Evolutionary conservation across 441 rosid species (phyloP), one percentile per base, ranked within the genome.

Genomic region (Populus hybrid): DNA sequence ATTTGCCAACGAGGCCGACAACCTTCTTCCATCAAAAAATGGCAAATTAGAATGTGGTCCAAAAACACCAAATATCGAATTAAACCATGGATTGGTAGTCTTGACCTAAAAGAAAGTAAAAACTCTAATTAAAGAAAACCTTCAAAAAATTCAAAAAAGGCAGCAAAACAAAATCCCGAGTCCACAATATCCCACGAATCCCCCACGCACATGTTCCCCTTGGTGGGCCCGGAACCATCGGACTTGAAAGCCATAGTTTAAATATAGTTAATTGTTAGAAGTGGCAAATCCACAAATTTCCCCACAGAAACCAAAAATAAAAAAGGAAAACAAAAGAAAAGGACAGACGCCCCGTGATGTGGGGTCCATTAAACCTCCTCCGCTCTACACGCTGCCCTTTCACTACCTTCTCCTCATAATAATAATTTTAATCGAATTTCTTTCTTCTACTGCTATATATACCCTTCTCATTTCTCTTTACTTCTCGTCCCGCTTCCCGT

Each of bases 181-280:
- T 36, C 40, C 9, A 36, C 40, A 36, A 36, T 0, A 7, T 36
- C 40, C 40, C 40, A 36, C 40, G 10, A 9, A 36, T 36, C 40
- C 35, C 45, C 11, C 56, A 42, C 11, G 10, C 38, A 53, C 65
- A 31, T 63, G 68, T 7, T 9, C 59, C 18, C 35, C 53, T 35
- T 76, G 81, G 78, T 80, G 85, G 90, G 82, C 76, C 89, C 88
- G 42, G 40, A 35, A 21, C 40, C 40, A 36, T 7, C 87, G 91
- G 91, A 87, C 72, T 82, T 80, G 79, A 86, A 88, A 84, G 14
- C 26, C 75, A 6, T 69, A 8, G 67, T 77, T 87, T 79, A 85
- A 89, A 87, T 86, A 72, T 82, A 83, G 90, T 85, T 84, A 83
- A 85, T 83, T 79, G 40, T 36, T 36, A 24, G n/a, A n/a, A 71